Evolutionary conservation across 306 rosid species (phyloP), one percentile per base, ranked within the genome.

Genomic region (Quercus rubra): DNA sequence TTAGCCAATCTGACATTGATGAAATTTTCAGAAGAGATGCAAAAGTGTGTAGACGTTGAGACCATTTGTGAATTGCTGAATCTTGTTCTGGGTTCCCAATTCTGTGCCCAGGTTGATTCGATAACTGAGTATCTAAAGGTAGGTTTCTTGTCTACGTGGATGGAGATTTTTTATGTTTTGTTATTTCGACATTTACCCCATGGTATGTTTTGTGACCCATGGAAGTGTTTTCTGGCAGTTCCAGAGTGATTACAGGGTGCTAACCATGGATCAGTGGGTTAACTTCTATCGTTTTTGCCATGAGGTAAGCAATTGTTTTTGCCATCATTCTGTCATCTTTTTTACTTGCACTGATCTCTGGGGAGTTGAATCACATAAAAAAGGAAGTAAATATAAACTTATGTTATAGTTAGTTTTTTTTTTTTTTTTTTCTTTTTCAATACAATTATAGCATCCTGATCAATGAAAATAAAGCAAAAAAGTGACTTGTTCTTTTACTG

Each of bases 231-330:
- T 70, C 71, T 76, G 70, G 62, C 90, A 91, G 97, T 52, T 69
- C 77, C 97, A 91, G 79, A 89, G 23, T 30, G 92, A 86, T 49
- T 89, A 91, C 79, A 84, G 82, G 85, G 90, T 85, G 33, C 83
- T 91, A 52, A 80, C 43, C 78, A 82, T 76, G 80, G 97, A 91
- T 80, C 97, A 91, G 38, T 91, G 97, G 97, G 68, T 79, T 38
- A 81, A 74, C 61, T 85, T 91, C 75, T 86, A 85, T 77, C 88
- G 87, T 8, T 86, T 89, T 66, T 89, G 86, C 79, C 84, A 80
- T 69, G 90, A 91, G 89, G 97, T 91, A 80, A 64, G 67, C 77
- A 41, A 70, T 76, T 75, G 31, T 51, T 46, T 12, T 71, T 75
- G 23, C 11, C 18, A 58, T 55, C 10, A 41, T 59, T 38, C 43